Conservation (phyloP, 352 stramenopile species). For the Aphanomyces astaci region DNA sequence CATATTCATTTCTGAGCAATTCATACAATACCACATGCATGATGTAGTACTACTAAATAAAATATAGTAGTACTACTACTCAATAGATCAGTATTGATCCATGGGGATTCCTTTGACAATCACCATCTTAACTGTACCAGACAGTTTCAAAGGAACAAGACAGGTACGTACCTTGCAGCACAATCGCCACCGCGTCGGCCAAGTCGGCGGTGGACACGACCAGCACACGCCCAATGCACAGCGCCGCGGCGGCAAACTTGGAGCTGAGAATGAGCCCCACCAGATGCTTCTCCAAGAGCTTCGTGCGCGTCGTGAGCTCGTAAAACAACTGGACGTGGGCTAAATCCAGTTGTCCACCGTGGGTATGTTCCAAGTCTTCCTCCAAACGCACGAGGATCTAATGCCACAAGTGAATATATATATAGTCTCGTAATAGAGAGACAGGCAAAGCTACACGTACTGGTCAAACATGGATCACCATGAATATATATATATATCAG, state of each 20-base stretch:
- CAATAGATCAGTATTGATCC: too few species aligned
- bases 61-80: too few species aligned
- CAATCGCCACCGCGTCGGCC: conserved; percentile 5
- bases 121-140: too few species aligned
- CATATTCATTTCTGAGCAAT: too few species aligned
- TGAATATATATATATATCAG: too few species aligned
- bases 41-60: too few species aligned
- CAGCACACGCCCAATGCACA: conserved; percentile 16
- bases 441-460: too few species aligned
- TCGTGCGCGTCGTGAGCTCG: conserved; percentile 3
- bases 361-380: not conserved
- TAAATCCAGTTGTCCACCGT: conserved; percentile 12
- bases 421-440: conserved; percentile 38
- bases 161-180: conserved; percentile 10
- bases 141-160: not conserved
- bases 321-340: conserved; percentile 13
- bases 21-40: too few species aligned
- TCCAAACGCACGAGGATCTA: conserved; percentile 7
- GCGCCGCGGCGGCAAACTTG: not conserved
- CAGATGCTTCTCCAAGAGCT: not conserved
- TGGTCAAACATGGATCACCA: too few species aligned
- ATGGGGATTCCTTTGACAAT: too few species aligned
- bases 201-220: conserved; percentile 5
- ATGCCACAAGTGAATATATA: conserved; percentile 46
- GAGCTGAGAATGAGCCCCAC: conserved; percentile 14